phyloP scores from a whole-genome alignment of 352 stramenopile genomes.

The Phytopythium kandeliae region DNA sequence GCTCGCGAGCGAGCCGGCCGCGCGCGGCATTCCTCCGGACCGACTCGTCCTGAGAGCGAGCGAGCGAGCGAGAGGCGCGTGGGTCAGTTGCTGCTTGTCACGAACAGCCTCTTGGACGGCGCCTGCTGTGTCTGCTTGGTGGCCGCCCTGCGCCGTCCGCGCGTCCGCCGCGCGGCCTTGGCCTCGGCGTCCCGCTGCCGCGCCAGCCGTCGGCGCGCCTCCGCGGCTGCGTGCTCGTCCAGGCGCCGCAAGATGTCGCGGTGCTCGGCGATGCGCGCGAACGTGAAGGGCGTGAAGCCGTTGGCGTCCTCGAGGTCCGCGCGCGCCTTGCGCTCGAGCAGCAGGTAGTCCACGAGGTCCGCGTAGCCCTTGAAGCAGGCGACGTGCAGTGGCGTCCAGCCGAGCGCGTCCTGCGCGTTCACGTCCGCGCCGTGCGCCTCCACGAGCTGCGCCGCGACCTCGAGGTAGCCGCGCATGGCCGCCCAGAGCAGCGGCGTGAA shows the following conservation, averaged over 20 bases:
- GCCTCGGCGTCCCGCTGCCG: slow-evolving; percentile 24
- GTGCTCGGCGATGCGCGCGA: slow-evolving; percentile 64
- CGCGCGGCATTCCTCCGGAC: background rate
- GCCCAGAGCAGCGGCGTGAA: slow-evolving; percentile 67
- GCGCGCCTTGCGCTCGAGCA: slow-evolving; percentile 39
- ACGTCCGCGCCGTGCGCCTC: slow-evolving; percentile 45
- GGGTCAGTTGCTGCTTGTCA: slow-evolving; percentile 33
- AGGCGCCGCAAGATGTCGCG: slow-evolving; percentile 51
- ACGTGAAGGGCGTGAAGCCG: slow-evolving; percentile 65
- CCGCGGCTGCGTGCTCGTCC: slow-evolving; percentile 36
- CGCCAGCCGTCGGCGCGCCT: slow-evolving; percentile 23
- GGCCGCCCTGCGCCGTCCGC: no score
- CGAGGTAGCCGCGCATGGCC: slow-evolving; percentile 59
- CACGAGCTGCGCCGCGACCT: slow-evolving; percentile 66
- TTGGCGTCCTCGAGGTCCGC: slow-evolving; percentile 54
- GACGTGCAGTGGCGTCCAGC: slow-evolving; percentile 69
- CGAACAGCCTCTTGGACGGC: slow-evolving; percentile 48
- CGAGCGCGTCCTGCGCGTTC: slow-evolving; percentile 50
- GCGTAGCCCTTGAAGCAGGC: slow-evolving; percentile 67
- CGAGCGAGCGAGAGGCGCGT: background rate
- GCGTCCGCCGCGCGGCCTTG: no score
- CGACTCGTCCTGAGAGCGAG: background rate
- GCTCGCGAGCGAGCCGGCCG: background rate
- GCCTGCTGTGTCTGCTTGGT: slow-evolving; percentile 4
- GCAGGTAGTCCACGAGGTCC: slow-evolving; percentile 65